Base-by-base conservation (phyloP, 768 basidiomycete species). In the Suillus occidentalis region DNA sequence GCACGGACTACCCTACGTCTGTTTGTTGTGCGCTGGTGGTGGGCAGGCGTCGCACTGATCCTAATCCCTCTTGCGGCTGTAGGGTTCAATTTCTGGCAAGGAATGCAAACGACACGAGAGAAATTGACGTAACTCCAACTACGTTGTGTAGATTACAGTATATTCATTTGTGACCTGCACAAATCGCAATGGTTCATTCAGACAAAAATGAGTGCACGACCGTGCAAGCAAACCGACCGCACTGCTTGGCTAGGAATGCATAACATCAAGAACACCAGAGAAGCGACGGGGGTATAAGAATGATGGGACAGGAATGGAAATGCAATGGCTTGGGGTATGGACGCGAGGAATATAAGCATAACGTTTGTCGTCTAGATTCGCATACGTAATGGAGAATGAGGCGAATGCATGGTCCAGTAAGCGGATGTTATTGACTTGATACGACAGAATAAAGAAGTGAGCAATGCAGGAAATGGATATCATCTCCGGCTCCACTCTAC, bases 331-430 rank as follows among this genome's bases (percentile, higher is more conserved):
- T 59, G 22, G 37, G 39, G 55, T 36, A 56, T 56, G 12, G 53
- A n/a, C 20, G 20, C 37, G 57, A 25, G 25, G 59, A 31, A 25
- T 36, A n/a, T 63, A 59, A 61, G 58, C 62, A 61, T 63, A 59
- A 59, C 14, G 8, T 63, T n/a, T 57, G 37, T 63, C n/a, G 37
- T 63, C 37, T 59, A 61, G 18, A 20, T 60, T 9, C 25, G 31
- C 36, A 63, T 16, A 63, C 10, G 55, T 49, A 31, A 43, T 63
- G 62, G 65, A 47, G 22, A 18, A 53, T 55, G 34, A 8, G 62
- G 60, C 63, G 69, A 75, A 73, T 61, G 76, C 67, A 73, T 36
- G 12, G 53, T 68, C 73, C 75, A 76, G 75, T 76, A 76, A 75
- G 76, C 71, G 68, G 34, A 59, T 65, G 57, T 2, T 56, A 63